Percentiles rank a stretch among this genome's conserved stretches.
Conservation (phyloP, 225 moss, liverwort and hornwort genomes). For the Bryoerythrophyllum caledonicum region DNA sequence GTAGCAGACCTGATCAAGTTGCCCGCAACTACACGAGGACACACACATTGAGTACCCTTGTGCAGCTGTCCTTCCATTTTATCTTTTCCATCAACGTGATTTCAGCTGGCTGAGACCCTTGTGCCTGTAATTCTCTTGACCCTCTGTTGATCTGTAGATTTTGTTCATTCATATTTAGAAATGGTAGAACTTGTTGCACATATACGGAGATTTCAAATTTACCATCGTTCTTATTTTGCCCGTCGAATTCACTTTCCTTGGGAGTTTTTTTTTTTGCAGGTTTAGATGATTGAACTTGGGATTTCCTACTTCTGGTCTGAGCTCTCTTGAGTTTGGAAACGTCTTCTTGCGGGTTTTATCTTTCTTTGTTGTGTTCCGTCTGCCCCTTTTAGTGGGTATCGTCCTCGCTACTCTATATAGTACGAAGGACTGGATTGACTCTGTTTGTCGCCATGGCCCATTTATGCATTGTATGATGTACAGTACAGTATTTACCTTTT, state of each 20-base stretch:
- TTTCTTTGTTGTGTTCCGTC: background rate
- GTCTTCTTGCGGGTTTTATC: background rate
- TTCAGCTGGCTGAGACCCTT: constrained; percentile 24
- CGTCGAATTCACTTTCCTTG: background rate
- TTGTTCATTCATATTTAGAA: constrained; percentile 11
- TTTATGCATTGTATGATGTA: no score
- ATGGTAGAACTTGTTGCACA: background rate
- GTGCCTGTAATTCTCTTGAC: constrained; percentile 38
- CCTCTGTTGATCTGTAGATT: constrained; percentile 24
- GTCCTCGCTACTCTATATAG: background rate
- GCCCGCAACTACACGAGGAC: constrained; percentile 53
- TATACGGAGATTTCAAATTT: background rate
- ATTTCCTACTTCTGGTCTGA: constrained; percentile 1
- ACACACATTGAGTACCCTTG: constrained; percentile 38
- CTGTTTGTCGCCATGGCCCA: no score
- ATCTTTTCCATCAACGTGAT: constrained; percentile 15
- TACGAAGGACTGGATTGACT: background rate
- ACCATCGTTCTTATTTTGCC: constrained; percentile 13
- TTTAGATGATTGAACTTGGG: no score
- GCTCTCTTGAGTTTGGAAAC: background rate
- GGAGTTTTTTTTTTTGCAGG: background rate
- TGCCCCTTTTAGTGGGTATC: background rate
- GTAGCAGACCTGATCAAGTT: constrained; percentile 71
- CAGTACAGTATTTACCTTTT: constrained; percentile 4
- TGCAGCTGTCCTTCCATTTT: constrained; percentile 9